Evolutionary conservation across 2,329 filamentous ascomycete species (phyloP).

Genomic region (Hypoxylon sp.): DNA sequence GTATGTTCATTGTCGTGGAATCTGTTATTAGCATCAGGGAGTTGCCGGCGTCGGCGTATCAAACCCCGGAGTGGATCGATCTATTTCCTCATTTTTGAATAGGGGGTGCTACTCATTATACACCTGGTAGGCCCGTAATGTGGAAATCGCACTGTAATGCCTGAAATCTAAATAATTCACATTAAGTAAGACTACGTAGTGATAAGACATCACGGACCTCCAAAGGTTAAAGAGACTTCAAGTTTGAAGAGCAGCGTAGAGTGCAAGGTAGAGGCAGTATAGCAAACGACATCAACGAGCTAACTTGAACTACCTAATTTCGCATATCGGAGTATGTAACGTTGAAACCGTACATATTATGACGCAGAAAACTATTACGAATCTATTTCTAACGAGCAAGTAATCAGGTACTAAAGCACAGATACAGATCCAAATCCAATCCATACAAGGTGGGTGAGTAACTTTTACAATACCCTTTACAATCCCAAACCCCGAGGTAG

Average conservation of each 20-base stretch:
- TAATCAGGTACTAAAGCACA: constrained; percentile 9
- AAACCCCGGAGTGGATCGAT: constrained; percentile 47
- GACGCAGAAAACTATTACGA: constrained; percentile 6
- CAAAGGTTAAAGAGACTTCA: no score
- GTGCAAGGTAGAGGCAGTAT: background rate
- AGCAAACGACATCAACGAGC: background rate
- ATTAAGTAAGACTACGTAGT: no score
- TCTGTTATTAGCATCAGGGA: constrained; percentile 47
- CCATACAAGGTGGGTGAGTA: background rate
- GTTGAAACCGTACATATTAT: constrained; percentile 4
- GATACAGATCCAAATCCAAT: constrained; percentile 4
- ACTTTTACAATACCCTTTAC: background rate
- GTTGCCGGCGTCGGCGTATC: constrained; percentile 43
- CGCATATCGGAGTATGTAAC: background rate
- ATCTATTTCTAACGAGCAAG: constrained; percentile 8
- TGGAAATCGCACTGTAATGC: no score
- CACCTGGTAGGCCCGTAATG: no score
- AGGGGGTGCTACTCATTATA: no score
- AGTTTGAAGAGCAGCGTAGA: no score
- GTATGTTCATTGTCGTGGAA: constrained; percentile 47
- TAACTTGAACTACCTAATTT: background rate
- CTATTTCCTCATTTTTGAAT: constrained; percentile 47
- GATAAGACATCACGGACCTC: no score
- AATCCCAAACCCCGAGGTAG: background rate
- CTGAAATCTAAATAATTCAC: no score